These are phyloP conservation scores for Penicillium sp. DNA, from an alignment of 2,329 filamentous ascomycete genomes.

Conservation along the genomic window DNA sequence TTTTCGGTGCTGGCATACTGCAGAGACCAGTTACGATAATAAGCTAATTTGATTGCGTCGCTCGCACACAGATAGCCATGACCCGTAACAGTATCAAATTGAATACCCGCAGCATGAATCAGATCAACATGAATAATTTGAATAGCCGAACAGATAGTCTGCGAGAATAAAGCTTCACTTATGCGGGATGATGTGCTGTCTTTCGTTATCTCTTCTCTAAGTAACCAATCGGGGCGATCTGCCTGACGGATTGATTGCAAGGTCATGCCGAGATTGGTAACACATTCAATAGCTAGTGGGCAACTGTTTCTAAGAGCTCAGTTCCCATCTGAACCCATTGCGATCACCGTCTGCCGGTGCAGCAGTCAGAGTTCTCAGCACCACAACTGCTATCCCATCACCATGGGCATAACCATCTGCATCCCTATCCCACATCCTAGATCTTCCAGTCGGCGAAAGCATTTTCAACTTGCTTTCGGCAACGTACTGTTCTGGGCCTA, in stretches of 20 bases:
- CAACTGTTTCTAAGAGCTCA: conserved; percentile 20
- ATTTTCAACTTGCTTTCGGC: conserved; percentile 43
- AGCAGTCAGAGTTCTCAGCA: conserved; percentile 55
- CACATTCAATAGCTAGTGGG: conserved; percentile 12
- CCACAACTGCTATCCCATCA: conserved; percentile 56
- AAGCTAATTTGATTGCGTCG: conserved; percentile 52
- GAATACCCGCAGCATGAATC: conserved; percentile 36
- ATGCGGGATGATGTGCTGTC: conserved; percentile 19
- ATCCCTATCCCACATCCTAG: conserved; percentile 51
- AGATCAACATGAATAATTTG: conserved; percentile 35
- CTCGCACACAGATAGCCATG: conserved; percentile 50
- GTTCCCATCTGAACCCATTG: conserved; percentile 38
- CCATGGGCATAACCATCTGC: conserved; percentile 58
- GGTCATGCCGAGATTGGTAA: conserved; percentile 20
- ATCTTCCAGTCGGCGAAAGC: conserved; percentile 58
- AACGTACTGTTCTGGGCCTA: conserved; percentile 38
- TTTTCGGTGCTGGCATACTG: conserved; percentile 14
- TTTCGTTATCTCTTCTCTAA: conserved; percentile 24
- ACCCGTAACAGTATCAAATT: conserved; percentile 47
- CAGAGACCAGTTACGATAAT: conserved; percentile 49
- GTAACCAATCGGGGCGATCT: conserved; percentile 27
- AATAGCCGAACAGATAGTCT: conserved; percentile 30
- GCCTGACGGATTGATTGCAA: conserved; percentile 24
- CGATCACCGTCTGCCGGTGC: conserved; percentile 54
- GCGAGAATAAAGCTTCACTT: conserved; percentile 27